Conservation (phyloP, 306 rosid genomes). For the Calophaca sinica region DNA sequence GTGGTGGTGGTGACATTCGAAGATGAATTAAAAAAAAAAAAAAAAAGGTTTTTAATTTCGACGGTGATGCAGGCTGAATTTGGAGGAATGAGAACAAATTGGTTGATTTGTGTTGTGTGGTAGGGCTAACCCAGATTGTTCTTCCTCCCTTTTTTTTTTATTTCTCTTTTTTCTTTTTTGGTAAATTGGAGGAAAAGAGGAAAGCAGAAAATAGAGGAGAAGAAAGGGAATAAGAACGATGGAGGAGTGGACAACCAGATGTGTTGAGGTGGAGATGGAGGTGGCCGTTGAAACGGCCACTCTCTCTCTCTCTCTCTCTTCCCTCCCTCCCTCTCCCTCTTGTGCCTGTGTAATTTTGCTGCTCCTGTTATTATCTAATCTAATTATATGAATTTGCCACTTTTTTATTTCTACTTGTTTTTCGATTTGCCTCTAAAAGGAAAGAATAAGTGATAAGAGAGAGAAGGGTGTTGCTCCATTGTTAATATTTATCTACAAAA, state of each 20-base stretch:
- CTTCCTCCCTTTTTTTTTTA: background rate
- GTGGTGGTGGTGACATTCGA: constrained; percentile 31
- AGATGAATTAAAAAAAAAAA: no score
- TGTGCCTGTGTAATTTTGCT: background rate
- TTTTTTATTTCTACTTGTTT: background rate
- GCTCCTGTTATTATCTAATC: no score
- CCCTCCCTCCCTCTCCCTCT: background rate
- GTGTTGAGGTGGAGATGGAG: constrained; percentile 48
- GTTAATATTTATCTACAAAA: no score
- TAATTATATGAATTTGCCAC: constrained; percentile 31
- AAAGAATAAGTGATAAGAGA: background rate
- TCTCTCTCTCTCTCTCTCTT: constrained; percentile 12
- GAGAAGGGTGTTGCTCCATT: background rate
- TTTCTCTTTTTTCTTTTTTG: background rate
- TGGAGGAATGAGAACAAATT: no score
- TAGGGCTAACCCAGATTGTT: constrained; percentile 39
- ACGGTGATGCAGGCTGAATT: constrained; percentile 31
- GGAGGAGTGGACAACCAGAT: constrained; percentile 43
- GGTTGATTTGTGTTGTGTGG: background rate
- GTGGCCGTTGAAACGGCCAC: constrained; percentile 52
- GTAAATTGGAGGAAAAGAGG: constrained; percentile 32
- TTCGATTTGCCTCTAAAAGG: background rate
- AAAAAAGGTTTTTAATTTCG: background rate
- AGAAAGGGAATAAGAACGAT: constrained; percentile 33
- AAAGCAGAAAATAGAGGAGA: constrained; percentile 29